These are phyloP conservation scores for Xylaria grammica DNA, from an alignment of 495 filamentous ascomycete genomes.

Conservation along the genomic window DNA sequence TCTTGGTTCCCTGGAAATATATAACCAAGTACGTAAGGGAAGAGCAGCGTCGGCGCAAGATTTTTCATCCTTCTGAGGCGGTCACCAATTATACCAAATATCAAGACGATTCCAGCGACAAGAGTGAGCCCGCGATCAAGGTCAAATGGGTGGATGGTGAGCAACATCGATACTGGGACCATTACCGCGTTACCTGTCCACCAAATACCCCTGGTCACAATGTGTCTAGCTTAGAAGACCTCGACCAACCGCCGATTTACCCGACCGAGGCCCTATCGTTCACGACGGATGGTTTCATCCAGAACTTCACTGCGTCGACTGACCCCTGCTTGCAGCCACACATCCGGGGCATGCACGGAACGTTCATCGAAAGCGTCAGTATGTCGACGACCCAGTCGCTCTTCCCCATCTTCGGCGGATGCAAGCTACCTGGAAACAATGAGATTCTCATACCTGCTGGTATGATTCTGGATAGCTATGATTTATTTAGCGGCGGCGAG, in stretches of 20 bases:
- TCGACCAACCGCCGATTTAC: constrained; percentile 33
- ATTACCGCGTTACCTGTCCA: constrained; percentile 55
- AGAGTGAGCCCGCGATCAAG: constrained; percentile 13
- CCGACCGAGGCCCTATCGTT: constrained; percentile 25
- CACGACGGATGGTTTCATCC: constrained; percentile 52
- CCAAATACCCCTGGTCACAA: constrained; percentile 57
- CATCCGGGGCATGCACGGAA: constrained; percentile 60
- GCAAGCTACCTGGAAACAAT: constrained; percentile 70
- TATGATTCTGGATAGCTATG: constrained; percentile 66
- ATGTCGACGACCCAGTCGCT: constrained; percentile 55
- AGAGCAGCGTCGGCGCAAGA: constrained; percentile 47
- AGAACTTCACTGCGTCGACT: constrained; percentile 59
- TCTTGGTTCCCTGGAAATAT: constrained; percentile 59
- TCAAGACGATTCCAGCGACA: not conserved
- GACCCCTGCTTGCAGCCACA: constrained; percentile 60
- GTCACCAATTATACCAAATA: constrained; percentile 20
- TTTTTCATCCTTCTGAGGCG: constrained; percentile 32
- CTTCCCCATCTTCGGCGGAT: constrained; percentile 68
- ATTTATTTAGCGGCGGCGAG: constrained; percentile 57
- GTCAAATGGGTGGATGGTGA: constrained; percentile 32
- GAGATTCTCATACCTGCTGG: constrained; percentile 71
- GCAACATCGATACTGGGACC: constrained; percentile 53
- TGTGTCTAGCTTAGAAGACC: constrained; percentile 36
- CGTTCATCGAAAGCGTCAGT: constrained; percentile 62
- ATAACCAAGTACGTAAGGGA: constrained; percentile 53